These are phyloP conservation scores for Amylostereum areolatum DNA, from an alignment of 1,284 basidiomycete species.

Conservation along the genomic window DNA sequence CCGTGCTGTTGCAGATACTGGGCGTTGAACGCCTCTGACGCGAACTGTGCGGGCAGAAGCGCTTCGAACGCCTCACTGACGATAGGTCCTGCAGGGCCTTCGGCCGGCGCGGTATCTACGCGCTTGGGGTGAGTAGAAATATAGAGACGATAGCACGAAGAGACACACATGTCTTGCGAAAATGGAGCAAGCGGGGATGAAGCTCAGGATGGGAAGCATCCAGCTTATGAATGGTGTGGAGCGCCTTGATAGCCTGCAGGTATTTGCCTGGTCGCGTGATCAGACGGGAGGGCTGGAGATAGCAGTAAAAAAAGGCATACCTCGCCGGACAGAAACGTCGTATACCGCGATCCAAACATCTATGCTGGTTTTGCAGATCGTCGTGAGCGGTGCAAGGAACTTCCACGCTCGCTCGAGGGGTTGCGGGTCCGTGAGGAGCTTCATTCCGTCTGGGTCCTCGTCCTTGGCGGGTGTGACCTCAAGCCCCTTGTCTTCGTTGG, in stretches of 20 bases:
- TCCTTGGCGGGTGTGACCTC: conserved; percentile 60
- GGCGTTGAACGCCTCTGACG: conserved; percentile 64
- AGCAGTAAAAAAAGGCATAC: conserved; percentile 35
- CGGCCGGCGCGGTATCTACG: conserved; percentile 17
- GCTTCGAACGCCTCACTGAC: conserved; percentile 40
- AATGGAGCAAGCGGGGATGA: conserved; percentile 66
- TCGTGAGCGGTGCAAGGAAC: conserved; percentile 64
- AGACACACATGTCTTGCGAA: conserved; percentile 48
- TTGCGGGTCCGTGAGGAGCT: conserved; percentile 59
- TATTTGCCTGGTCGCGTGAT: conserved; percentile 56
- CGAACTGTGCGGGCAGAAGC: conserved; percentile 52
- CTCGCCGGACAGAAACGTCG: conserved; percentile 76
- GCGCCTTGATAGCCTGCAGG: conserved; percentile 71
- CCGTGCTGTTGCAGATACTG: conserved; percentile 68
- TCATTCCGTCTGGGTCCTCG: conserved; percentile 79
- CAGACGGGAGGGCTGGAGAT: neutral
- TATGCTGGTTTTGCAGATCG: conserved; percentile 44
- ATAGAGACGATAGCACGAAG: conserved; percentile 23
- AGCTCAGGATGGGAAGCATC: conserved; percentile 60
- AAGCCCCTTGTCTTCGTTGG: conserved; percentile 73
- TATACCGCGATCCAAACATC: conserved; percentile 76
- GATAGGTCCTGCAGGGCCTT: conserved; percentile 37
- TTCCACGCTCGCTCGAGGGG: conserved; percentile 77
- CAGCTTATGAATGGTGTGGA: conserved; percentile 54
- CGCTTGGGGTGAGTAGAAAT: conserved; percentile 29